Evolutionary conservation across 164 flowering plant genomes (phyloP).

Genomic region (Vitis riparia): DNA sequence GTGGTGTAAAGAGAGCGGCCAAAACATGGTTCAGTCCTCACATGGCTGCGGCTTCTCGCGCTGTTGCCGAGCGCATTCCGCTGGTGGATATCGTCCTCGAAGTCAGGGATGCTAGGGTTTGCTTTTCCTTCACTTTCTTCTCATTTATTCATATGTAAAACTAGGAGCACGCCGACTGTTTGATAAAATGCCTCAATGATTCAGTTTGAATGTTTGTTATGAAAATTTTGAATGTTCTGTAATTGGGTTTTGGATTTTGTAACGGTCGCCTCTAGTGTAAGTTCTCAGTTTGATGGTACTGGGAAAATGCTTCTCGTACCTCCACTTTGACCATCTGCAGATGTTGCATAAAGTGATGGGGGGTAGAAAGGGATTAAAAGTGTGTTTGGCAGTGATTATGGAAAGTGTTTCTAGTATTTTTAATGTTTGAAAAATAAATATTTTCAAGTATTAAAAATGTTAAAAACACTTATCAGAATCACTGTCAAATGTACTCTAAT

Average conservation of each 20-base stretch:
- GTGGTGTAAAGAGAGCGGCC: constrained; percentile 30
- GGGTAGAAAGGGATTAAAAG: too few relatives aligned
- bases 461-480: too few relatives aligned
- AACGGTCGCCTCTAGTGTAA: too few relatives aligned
- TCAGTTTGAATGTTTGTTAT: neutral
- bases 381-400: too few relatives aligned
- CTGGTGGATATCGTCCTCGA: constrained; percentile 69
- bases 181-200: constrained; percentile 38
- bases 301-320: too few relatives aligned
- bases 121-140: constrained; percentile 4
- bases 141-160: neutral
- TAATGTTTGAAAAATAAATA: too few relatives aligned
- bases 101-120: constrained; percentile 86
- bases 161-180: constrained; percentile 17
- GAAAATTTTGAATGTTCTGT: neutral
- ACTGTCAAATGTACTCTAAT: too few relatives aligned
- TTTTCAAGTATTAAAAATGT: too few relatives aligned
- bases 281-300: too few relatives aligned
- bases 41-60: constrained; percentile 85
- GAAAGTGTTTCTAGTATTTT: too few relatives aligned
- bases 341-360: too few relatives aligned
- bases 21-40: constrained; percentile 61
- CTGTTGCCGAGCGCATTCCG: constrained; percentile 65
- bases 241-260: neutral
- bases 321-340: too few relatives aligned